Percentiles rank a stretch among this genome's conserved stretches.
Evolutionary conservation across 2,329 filamentous ascomycete species (phyloP).

Genomic region (Alternaria triticimaculans): DNA sequence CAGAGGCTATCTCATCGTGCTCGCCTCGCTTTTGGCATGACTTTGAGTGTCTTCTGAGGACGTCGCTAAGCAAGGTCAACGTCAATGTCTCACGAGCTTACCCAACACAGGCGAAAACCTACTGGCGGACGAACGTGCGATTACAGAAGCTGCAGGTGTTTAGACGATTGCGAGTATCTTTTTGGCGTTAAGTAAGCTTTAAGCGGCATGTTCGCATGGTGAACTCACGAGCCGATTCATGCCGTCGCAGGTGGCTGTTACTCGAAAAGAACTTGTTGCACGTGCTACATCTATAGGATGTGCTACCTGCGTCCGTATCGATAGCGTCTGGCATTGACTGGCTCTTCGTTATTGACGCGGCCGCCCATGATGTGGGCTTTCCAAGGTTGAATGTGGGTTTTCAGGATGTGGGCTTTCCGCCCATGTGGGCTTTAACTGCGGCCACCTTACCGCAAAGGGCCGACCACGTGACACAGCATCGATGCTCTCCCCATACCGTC

Average conservation of each 20-base stretch:
- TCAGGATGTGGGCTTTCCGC: conserved; percentile 11
- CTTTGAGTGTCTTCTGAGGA: conserved; percentile 5
- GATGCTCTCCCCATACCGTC: background rate
- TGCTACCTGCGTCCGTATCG: background rate
- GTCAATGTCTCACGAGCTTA: background rate
- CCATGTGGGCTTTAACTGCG: conserved; percentile 14
- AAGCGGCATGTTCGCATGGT: background rate
- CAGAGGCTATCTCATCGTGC: conserved; percentile 1
- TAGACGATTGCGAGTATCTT: background rate
- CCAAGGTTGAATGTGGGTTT: background rate
- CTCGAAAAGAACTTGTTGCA: background rate
- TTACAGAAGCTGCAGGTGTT: background rate
- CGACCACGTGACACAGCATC: background rate
- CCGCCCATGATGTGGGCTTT: background rate
- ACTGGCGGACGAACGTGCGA: background rate
- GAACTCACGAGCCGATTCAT: background rate
- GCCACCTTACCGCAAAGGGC: conserved; percentile 1
- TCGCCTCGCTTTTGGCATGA: conserved; percentile 2
- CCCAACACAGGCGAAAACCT: background rate
- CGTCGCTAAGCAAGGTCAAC: background rate
- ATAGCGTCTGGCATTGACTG: background rate
- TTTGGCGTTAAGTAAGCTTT: background rate
- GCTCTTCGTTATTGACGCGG: background rate
- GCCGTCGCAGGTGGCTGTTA: background rate
- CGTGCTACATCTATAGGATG: background rate